Evolutionary conservation across 2,329 filamentous ascomycete species (phyloP).

Genomic region (Biscogniauxia sp.): DNA sequence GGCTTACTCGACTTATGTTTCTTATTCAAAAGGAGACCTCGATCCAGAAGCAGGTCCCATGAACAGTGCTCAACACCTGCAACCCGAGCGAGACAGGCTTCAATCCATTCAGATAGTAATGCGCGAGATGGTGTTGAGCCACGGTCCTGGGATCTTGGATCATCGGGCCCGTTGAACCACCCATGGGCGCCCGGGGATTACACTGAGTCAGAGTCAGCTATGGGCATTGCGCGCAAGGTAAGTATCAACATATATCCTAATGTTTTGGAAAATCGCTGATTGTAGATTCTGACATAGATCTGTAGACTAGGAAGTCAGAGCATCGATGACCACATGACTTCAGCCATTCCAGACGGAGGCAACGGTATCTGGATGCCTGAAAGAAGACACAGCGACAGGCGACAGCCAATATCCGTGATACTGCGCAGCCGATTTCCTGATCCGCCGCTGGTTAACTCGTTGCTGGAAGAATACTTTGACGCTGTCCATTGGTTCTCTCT

Average conservation of each 20-base stretch:
- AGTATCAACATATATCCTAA: no score
- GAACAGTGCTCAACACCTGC: neutral
- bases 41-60: neutral
- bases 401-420: neutral
- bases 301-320: neutral
- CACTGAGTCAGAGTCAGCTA: neutral
- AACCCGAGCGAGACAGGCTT: neutral
- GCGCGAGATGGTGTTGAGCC: neutral
- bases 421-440: neutral
- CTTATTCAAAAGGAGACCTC: neutral
- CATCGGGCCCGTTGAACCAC: no score
- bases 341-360: neutral
- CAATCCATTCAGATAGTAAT: neutral
- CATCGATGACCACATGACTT: neutral
- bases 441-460: neutral
- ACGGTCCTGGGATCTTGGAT: neutral
- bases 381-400: neutral
- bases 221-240: neutral
- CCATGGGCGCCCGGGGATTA: neutral
- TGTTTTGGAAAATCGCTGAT: no score
- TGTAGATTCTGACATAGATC: neutral
- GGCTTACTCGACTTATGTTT: neutral
- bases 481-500: neutral
- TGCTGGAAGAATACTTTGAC: neutral
- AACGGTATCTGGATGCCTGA: neutral